Conservation (phyloP, 2,329 filamentous ascomycete species). For the Pezizomycotina sp. region DNA sequence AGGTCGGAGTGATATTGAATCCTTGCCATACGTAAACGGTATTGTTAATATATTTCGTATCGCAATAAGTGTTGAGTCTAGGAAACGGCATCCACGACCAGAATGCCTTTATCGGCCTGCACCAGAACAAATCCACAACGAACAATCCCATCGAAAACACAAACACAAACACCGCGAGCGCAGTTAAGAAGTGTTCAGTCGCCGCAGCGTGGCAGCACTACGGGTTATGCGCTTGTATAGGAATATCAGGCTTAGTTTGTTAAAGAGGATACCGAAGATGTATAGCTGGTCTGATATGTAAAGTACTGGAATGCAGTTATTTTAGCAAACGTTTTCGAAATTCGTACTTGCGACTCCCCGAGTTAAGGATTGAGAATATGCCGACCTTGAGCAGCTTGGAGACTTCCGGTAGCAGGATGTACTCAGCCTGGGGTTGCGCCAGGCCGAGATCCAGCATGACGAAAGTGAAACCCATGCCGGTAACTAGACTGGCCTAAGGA, state of each 20-base stretch:
- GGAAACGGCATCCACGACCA: conserved; percentile 15
- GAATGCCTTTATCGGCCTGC: conserved; percentile 14
- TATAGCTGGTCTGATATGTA: conserved; percentile 14
- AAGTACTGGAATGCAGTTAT: conserved; percentile 1
- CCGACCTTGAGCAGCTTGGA: conserved; percentile 10
- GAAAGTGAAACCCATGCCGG: conserved; percentile 14
- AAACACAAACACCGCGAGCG: conserved; percentile 9
- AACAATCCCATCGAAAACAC: conserved; percentile 9
- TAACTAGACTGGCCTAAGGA: conserved; percentile 4
- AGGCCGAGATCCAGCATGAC: conserved; percentile 13
- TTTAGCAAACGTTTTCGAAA: background rate
- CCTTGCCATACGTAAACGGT: conserved; percentile 15
- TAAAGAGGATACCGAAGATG: conserved; percentile 13
- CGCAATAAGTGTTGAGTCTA: conserved; percentile 11
- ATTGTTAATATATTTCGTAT: conserved; percentile 4
- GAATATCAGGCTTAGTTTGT: conserved; percentile 14
- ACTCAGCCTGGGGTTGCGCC: conserved; percentile 7
- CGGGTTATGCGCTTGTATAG: conserved; percentile 14
- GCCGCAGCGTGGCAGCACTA: conserved; percentile 5
- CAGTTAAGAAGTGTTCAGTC: conserved; percentile 6
- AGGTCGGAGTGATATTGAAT: conserved; percentile 16
- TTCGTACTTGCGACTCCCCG: no score
- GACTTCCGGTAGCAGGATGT: conserved; percentile 2
- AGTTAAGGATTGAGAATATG: background rate
- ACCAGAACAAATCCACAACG: conserved; percentile 15